Evolutionary conservation across 2,329 filamentous ascomycete species (phyloP).

Genomic region (Botrytis fabae): DNA sequence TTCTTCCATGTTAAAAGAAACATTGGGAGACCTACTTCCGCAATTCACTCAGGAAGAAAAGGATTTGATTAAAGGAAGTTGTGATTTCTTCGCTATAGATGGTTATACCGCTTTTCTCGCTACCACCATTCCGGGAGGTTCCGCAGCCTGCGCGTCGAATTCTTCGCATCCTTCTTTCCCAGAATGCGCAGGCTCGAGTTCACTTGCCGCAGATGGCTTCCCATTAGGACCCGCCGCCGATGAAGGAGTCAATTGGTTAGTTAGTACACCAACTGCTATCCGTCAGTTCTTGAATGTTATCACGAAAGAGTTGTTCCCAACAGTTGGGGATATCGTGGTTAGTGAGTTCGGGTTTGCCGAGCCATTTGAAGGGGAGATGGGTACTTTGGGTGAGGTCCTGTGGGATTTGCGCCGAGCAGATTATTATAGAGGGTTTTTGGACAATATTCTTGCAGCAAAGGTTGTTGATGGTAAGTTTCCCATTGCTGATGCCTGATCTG

Average conservation of each 20-base stretch:
- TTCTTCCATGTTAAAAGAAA: constrained; percentile 49
- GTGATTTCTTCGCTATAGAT: constrained; percentile 59
- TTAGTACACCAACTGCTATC: constrained; percentile 44
- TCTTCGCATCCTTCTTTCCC: constrained; percentile 26
- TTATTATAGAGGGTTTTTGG: constrained; percentile 77
- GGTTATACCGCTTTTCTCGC: constrained; percentile 52
- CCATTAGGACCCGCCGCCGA: constrained; percentile 48
- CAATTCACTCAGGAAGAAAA: constrained; percentile 51
- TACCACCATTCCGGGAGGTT: constrained; percentile 41
- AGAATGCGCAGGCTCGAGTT: constrained; percentile 39
- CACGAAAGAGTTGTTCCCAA: constrained; percentile 45
- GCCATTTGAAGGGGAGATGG: constrained; percentile 35
- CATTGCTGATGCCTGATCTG: not conserved
- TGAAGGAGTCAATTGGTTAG: constrained; percentile 45
- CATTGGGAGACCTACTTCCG: constrained; percentile 47
- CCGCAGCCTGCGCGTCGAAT: constrained; percentile 44
- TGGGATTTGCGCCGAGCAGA: constrained; percentile 76
- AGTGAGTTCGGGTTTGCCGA: constrained; percentile 39
- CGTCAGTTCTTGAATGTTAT: constrained; percentile 46
- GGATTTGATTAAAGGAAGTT: constrained; percentile 50
- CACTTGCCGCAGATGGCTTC: constrained; percentile 45
- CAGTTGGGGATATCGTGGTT: constrained; percentile 39
- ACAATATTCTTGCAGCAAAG: constrained; percentile 64
- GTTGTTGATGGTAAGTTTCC: constrained; percentile 57
- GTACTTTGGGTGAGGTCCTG: constrained; percentile 50